phyloP scores from a whole-genome alignment of 192 early-diverging fungal species.

The Phycomyces nitens region DNA sequence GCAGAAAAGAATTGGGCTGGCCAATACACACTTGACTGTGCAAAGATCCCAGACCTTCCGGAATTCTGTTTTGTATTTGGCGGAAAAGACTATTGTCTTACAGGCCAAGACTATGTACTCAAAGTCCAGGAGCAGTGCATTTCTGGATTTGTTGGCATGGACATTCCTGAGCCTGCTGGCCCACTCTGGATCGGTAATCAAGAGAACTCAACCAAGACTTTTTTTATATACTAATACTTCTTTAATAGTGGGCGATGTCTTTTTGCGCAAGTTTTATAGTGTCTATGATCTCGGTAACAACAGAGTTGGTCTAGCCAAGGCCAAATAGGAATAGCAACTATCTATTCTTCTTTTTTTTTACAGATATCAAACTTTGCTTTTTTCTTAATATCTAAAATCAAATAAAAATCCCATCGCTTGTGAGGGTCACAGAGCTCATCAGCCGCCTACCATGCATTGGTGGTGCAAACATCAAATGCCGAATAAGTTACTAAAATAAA shows the following conservation, averaged over 20 bases:
- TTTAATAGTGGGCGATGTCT: constrained; percentile 68
- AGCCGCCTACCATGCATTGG: no score
- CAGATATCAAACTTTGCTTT: no score
- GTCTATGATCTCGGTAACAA: constrained; percentile 67
- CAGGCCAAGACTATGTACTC: constrained; percentile 58
- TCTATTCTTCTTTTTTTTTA: no score
- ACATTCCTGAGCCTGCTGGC: constrained; percentile 68
- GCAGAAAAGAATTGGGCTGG: constrained; percentile 90
- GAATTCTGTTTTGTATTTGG: constrained; percentile 68
- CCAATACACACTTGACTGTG: constrained; percentile 79
- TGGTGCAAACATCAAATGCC: no score
- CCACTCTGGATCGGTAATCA: constrained; percentile 69
- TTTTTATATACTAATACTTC: background rate
- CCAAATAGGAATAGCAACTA: constrained; percentile 2
- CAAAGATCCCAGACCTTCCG: constrained; percentile 66
- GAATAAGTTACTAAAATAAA: no score
- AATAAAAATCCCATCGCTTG: no score
- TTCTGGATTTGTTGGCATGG: constrained; percentile 89
- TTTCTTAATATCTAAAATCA: no score
- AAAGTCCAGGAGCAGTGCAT: constrained; percentile 67
- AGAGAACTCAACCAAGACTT: background rate
- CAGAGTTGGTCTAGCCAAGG: constrained; percentile 63
- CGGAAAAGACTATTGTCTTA: constrained; percentile 53
- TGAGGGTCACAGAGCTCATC: no score
- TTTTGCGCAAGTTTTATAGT: constrained; percentile 79